Base-by-base conservation (phyloP, 2,329 filamentous ascomycete genomes). In the Trichoderma sp. region DNA sequence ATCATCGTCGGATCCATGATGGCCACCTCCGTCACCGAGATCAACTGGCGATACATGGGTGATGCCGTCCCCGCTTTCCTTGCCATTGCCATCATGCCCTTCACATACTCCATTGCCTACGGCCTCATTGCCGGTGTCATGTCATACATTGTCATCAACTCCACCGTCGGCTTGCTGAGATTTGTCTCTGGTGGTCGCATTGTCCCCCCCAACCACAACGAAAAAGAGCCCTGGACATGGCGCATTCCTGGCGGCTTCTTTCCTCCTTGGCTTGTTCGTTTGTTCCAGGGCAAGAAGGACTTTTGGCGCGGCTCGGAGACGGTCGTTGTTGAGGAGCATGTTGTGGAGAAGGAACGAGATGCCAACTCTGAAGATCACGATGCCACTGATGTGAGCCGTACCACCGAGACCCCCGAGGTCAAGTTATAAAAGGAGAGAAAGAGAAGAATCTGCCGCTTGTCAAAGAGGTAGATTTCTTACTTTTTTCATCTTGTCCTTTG, bases 1-100 rank as follows among this genome's bases (percentile, higher is more conserved):
- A 86, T 97, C 73, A 88, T 97, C 49, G 92, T 97, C 67, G 93
- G 93, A n/a, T 89, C 90, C 24, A 91, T 96, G 86, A 96, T 96
- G 93, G 89, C 91, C 68, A 87, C 88, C 71, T 86, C 92, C 1
- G 91, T 92, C 14, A 88, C 87, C 19, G 91, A 96, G 72, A 94
- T 97, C 83, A 97, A 97, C 84, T 97, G 93, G 93, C 84, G 84
- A 58, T 96, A 97, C 80, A 84, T 93, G 71, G 93, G 93, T 64
- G 93, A 97, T 77, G 90, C 92, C 0, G 85, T 96, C 29, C 93
- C 93, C 0, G 92, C 93, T 3, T 96, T 96, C 81, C 83, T 96
- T 43, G 94, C 92, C 62, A 91, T 97, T 72, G 88, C 90, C 69
- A 82, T 94, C 71, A 96, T 97, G 93, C 93, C 93, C 0, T 96